Evolutionary conservation across 768 basidiomycete species (phyloP).

Genomic region (Kwoniella botswanensis): DNA sequence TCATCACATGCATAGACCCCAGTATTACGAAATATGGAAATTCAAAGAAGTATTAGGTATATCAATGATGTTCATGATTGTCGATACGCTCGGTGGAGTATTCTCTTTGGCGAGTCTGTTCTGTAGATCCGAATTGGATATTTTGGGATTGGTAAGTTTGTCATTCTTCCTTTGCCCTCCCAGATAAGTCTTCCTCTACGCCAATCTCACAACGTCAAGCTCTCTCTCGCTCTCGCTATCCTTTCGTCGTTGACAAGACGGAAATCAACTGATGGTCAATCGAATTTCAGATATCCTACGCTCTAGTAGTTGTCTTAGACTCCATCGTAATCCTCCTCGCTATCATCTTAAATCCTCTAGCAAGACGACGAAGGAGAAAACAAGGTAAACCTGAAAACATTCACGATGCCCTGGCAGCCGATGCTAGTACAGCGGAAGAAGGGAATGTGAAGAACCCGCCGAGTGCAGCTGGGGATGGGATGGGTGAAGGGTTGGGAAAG

Average conservation of each 20-base stretch:
- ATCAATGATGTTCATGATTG: constrained; percentile 69
- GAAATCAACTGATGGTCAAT: neutral
- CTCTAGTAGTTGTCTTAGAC: constrained; percentile 70
- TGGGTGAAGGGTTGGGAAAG: constrained; percentile 18
- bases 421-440: neutral
- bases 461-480: constrained; percentile 14
- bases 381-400: constrained; percentile 23
- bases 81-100: constrained; percentile 73
- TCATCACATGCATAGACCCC: constrained; percentile 59
- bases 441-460: constrained; percentile 2
- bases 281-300: constrained; percentile 61
- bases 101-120: constrained; percentile 73
- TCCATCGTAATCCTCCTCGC: constrained; percentile 68
- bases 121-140: constrained; percentile 70
- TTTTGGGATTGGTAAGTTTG: constrained; percentile 64
- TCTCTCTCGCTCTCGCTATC: too few species aligned
- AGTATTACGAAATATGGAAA: constrained; percentile 77
- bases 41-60: constrained; percentile 66
- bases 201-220: too few species aligned
- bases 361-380: constrained; percentile 33
- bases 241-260: neutral
- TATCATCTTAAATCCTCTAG: constrained; percentile 69
- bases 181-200: too few species aligned
- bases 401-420: neutral
- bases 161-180: neutral